Evolutionary conservation across 1,284 basidiomycete species (phyloP).

Genomic region (Ustilago cynodontis): DNA sequence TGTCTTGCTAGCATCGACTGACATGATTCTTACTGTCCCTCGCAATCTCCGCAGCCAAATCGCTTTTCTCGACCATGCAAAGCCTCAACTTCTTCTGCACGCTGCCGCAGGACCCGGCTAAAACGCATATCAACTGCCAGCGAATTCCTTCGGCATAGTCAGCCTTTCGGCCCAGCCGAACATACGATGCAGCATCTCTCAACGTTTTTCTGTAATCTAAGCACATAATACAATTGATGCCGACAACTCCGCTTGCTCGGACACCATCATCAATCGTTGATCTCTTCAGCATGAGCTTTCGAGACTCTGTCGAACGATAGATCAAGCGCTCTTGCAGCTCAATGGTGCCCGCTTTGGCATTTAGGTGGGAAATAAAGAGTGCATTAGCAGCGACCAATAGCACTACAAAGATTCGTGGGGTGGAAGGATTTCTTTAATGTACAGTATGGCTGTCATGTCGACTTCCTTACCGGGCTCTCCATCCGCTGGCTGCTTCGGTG

Average conservation of each 20-base stretch:
- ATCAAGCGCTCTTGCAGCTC: too few species aligned
- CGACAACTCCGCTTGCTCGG: neutral
- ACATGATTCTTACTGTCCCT: too few species aligned
- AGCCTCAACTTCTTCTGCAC: constrained; percentile 60
- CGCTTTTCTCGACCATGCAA: constrained; percentile 57
- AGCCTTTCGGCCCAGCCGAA: neutral
- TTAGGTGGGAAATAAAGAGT: too few species aligned
- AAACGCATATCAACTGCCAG: constrained; percentile 60
- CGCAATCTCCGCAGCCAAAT: constrained; percentile 50
- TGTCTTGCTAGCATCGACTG: too few species aligned
- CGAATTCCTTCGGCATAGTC: constrained; percentile 41
- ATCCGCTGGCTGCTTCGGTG: too few species aligned
- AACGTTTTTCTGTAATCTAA: neutral
- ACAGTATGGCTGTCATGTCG: too few species aligned
- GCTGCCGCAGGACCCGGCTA: constrained; percentile 52
- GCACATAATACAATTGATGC: neutral
- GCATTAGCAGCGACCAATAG: too few species aligned
- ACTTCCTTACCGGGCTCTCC: too few species aligned
- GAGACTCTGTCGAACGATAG: too few species aligned
- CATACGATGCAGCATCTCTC: neutral
- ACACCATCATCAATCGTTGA: neutral
- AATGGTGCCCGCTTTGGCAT: too few species aligned
- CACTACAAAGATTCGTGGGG: too few species aligned
- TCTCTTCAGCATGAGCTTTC: neutral
- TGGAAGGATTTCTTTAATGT: too few species aligned